Conservation (phyloP, 352 stramenopile species). For the Aphanomyces cochlioides region DNA sequence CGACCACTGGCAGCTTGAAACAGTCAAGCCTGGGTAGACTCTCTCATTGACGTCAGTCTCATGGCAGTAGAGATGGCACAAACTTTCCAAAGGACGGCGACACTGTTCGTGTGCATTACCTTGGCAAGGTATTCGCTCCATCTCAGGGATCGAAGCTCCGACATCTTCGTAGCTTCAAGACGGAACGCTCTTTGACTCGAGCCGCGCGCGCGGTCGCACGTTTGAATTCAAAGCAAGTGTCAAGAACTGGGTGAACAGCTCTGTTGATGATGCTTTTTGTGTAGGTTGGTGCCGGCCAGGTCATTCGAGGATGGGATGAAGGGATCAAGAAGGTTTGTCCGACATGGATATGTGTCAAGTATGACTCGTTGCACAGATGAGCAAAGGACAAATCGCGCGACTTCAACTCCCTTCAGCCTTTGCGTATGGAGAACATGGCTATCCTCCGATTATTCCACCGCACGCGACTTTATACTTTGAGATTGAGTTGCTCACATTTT, state of each 20-base stretch:
- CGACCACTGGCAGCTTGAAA: conserved; percentile 65
- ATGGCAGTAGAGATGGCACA: conserved; percentile 51
- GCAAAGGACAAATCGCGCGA: conserved; percentile 90
- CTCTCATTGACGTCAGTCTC: background rate
- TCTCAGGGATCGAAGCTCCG: background rate
- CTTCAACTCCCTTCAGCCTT: conserved; percentile 92
- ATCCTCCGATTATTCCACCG: conserved; percentile 86
- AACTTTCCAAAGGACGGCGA: conserved; percentile 69
- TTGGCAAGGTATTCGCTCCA: conserved; percentile 41
- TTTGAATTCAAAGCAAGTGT: conserved; percentile 63
- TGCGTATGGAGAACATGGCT: conserved; percentile 89
- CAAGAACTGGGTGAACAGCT: background rate
- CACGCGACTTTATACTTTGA: conserved; percentile 92
- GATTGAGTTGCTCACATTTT: conserved; percentile 85
- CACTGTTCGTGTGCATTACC: conserved; percentile 77
- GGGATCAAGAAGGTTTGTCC: conserved; percentile 44
- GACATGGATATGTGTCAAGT: background rate
- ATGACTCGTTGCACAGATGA: conserved; percentile 58
- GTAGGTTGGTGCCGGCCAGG: conserved; percentile 63
- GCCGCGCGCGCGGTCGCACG: conserved; percentile 62
- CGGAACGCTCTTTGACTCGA: conserved; percentile 82
- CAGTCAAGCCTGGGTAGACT: conserved; percentile 62
- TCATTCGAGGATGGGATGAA: conserved; percentile 79
- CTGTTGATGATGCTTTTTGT: background rate
- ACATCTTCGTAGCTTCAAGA: conserved; percentile 41